A percentile compares a stretch with the other conserved stretches of the same genome.
Evolutionary conservation across 208 protist genomes (phyloP).

Genomic region (Trichomonas gallinae): DNA sequence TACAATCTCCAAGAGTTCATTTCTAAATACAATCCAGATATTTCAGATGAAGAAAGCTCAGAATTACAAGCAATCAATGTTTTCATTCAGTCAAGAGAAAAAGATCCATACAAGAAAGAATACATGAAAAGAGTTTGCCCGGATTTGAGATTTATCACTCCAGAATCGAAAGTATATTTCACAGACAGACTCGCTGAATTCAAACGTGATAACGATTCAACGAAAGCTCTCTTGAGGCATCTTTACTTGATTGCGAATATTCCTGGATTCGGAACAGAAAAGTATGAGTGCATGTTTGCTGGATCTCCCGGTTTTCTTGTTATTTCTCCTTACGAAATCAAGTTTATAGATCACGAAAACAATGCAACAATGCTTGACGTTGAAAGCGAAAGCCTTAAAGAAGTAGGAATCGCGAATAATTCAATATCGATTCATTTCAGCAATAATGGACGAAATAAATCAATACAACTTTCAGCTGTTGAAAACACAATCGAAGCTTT

Average conservation of each 20-base stretch:
- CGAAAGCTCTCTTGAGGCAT: background rate
- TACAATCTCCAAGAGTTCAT: background rate
- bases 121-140: background rate
- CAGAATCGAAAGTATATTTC: background rate
- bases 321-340: background rate
- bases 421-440: background rate
- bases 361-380: background rate
- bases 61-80: background rate
- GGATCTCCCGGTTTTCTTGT: background rate
- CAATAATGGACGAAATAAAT: background rate
- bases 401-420: background rate
- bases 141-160: background rate
- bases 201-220: background rate
- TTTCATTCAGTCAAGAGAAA: background rate
- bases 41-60: background rate
- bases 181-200: background rate
- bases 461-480: background rate
- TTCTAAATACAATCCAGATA: background rate
- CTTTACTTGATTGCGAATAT: background rate
- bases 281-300: background rate
- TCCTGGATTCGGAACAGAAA: background rate
- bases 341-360: background rate
- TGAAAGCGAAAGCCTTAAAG: background rate
- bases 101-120: background rate
- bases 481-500: background rate